phyloP scores from a whole-genome alignment of 495 filamentous ascomycete species.

The Sphaerosporella brunnea region DNA sequence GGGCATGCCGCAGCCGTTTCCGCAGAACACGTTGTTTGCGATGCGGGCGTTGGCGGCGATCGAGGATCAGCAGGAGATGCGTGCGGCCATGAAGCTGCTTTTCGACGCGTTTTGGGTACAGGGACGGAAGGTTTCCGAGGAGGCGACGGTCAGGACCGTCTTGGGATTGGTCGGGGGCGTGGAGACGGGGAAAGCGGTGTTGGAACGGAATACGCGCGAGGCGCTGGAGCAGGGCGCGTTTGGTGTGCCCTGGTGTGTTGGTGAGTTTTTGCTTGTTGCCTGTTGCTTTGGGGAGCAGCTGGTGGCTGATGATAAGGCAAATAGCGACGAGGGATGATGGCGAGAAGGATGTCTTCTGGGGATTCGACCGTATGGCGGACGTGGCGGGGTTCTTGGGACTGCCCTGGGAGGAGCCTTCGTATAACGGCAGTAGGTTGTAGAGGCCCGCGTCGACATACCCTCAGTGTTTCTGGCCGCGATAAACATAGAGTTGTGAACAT shows the following conservation, averaged over 20 bases:
- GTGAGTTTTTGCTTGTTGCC: not conserved
- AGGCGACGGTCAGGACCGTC: not conserved
- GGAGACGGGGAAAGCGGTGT: constrained; percentile 35
- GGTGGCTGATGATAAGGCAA: constrained; percentile 3
- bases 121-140: not conserved
- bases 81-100: not conserved
- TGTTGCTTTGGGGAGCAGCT: not conserved
- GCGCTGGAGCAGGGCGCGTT: constrained; percentile 48
- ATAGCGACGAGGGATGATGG: constrained; percentile 41
- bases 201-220: constrained; percentile 41
- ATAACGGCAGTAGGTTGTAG: not conserved
- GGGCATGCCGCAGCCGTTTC: constrained; percentile 28
- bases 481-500: too few species aligned
- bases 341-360: constrained; percentile 20
- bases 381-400: constrained; percentile 1
- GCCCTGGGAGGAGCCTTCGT: too few species aligned
- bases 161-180: not conserved
- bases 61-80: not conserved
- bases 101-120: constrained; percentile 4
- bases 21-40: constrained; percentile 12
- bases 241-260: constrained; percentile 55
- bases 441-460: too few species aligned
- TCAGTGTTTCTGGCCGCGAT: too few species aligned
- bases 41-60: not conserved
- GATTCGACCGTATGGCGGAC: constrained; percentile 1